phyloP scores from a whole-genome alignment of 352 stramenopile species.

The Pseudoperonospora humuli region DNA sequence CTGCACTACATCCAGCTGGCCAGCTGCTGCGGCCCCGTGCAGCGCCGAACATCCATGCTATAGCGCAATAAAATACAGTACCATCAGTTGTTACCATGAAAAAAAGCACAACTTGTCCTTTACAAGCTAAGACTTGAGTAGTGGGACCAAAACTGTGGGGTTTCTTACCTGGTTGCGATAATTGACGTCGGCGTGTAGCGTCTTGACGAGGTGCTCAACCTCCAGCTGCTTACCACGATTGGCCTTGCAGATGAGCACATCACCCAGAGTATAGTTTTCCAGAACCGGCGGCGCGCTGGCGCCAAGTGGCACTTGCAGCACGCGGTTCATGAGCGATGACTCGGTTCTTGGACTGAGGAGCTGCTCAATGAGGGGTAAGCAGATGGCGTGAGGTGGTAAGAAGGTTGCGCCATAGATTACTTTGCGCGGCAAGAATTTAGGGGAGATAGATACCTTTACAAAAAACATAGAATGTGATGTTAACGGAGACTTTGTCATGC shows the following conservation, averaged over 20 bases:
- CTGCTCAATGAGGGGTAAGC: conserved; percentile 12
- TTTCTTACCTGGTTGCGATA: conserved; percentile 77
- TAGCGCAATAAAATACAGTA: neutral
- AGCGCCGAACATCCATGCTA: conserved; percentile 80
- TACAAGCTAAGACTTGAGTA: neutral
- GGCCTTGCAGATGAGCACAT: conserved; percentile 81
- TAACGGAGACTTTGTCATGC: no score
- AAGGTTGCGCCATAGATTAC: conserved; percentile 16
- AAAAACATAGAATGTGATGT: no score
- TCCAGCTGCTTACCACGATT: conserved; percentile 80
- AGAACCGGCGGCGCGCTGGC: conserved; percentile 37
- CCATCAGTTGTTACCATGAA: conserved; percentile 3
- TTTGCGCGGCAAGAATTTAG: no score
- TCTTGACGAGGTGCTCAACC: conserved; percentile 62
- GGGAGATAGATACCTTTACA: no score
- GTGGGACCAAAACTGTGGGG: neutral
- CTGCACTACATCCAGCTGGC: conserved; percentile 75
- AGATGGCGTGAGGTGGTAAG: conserved; percentile 14
- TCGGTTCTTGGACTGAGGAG: conserved; percentile 14
- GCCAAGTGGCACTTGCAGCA: conserved; percentile 55
- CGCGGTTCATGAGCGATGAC: conserved; percentile 44
- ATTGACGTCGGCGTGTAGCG: conserved; percentile 75
- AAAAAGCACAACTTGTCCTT: neutral
- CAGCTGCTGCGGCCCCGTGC: conserved; percentile 64
- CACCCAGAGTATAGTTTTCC: conserved; percentile 76